A percentile compares a stretch with the other conserved stretches of the same genome.
Conservation (phyloP, 805 yeast species). For the Metschnikowia shivogae region DNA sequence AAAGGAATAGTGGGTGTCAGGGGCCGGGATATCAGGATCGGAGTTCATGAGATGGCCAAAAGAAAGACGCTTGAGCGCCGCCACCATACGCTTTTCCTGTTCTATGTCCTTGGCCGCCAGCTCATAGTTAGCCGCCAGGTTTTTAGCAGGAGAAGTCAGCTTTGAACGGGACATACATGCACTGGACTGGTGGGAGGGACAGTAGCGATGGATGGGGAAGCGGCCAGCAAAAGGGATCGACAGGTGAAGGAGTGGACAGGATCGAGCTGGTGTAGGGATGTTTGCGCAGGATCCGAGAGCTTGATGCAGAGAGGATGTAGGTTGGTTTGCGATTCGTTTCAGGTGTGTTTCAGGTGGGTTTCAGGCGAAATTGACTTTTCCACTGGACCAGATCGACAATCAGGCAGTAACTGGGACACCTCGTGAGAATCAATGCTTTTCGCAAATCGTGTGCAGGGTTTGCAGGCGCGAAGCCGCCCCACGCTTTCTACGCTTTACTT, state of each 20-base stretch:
- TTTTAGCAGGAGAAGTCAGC: slow-evolving; percentile 12
- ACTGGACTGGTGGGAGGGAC: neutral
- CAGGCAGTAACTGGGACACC: slow-evolving; percentile 2
- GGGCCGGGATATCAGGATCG: slow-evolving; percentile 69
- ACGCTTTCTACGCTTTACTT: neutral
- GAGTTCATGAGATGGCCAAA: slow-evolving; percentile 57
- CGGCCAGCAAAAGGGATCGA: no score
- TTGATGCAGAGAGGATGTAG: no score
- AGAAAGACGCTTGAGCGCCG: slow-evolving; percentile 67
- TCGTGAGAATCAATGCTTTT: slow-evolving; percentile 6
- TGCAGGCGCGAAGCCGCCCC: slow-evolving; percentile 2
- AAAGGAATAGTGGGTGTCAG: slow-evolving; percentile 17
- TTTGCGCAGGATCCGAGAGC: no score
- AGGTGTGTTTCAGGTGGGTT: no score
- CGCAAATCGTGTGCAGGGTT: slow-evolving; percentile 6
- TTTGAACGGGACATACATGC: slow-evolving; percentile 6
- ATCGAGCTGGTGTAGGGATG: no score
- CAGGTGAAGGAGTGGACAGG: no score
- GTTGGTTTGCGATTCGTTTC: no score
- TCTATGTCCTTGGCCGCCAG: slow-evolving; percentile 74
- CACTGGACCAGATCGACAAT: slow-evolving; percentile 1
- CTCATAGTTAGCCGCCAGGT: slow-evolving; percentile 24
- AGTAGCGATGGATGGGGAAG: no score
- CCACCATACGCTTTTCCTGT: slow-evolving; percentile 67
- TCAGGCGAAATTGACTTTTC: neutral